Evolutionary conservation across 805 yeast species (phyloP), one percentile per base, ranked within the genome.

Genomic region (Wickerhamiella alocasiicola): DNA sequence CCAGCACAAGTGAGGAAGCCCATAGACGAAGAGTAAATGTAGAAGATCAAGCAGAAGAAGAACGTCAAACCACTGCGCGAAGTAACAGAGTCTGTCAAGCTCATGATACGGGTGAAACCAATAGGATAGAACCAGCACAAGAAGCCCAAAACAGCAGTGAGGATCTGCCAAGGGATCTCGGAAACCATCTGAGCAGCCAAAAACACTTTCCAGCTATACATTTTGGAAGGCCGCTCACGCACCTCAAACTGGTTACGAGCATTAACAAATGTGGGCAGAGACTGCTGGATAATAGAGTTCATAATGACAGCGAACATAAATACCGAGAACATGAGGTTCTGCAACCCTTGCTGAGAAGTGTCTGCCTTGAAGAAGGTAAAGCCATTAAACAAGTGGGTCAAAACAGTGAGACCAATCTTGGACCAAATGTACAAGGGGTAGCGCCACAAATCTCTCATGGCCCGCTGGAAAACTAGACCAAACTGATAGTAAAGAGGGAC

Each of bases 191-290:
- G 76, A 5, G 78, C 57, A 15, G 76, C 37, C 36, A 77, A 52
- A 57, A 80, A 57, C 30, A 70, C 57, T 20, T 74, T 64, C 87
- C 87, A 80, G 51, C 76, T 79, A 63, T 74, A 80, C 30, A 81
- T 80, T 53, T 78, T 78, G 4, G 82, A 75, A 44, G 75, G 70
- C 16, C 74, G 66, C 54, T 80, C 88, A 52, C 88, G 68, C 11
- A 72, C 81, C 56, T 79, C 87, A 52, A 61, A 80, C 30, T 78
- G 55, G 43, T 74, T 78, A 52, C 85, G 68, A 16, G 76, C 65
- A 15, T 60, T 63, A 33, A 72, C 66, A 19, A 78, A 78, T 42
- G 69, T 67, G 17, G 69, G 75, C 52, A 76, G 80, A 41, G 74
- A 68, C 58, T 78, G 83, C 52, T 78, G 74, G 49, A 72, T 63